phyloP scores from a whole-genome alignment of 208 protist genomes.

The Trypanosoma avium region DNA sequence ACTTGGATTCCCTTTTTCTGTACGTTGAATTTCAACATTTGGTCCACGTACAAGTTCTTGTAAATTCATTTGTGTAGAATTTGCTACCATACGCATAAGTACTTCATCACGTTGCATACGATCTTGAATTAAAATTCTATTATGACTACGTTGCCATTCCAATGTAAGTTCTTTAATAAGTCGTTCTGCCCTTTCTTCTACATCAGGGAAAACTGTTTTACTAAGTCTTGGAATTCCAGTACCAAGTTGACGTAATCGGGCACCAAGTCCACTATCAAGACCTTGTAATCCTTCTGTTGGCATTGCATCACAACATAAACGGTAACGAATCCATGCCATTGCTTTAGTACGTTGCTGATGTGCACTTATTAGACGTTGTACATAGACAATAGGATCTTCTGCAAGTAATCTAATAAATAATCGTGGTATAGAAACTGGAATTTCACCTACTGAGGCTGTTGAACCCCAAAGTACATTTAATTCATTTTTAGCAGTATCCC shows the following conservation, averaged over 20 bases:
- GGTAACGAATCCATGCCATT: slow-evolving; percentile 89
- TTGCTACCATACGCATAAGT: slow-evolving; percentile 77
- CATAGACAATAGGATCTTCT: slow-evolving; percentile 90
- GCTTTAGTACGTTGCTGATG: slow-evolving; percentile 84
- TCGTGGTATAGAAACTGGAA: slow-evolving; percentile 55
- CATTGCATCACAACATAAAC: slow-evolving; percentile 93
- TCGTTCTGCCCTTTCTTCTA: slow-evolving; percentile 62
- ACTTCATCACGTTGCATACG: slow-evolving; percentile 75
- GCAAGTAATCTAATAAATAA: slow-evolving; percentile 87
- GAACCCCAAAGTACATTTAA: slow-evolving; percentile 73
- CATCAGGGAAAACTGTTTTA: slow-evolving; percentile 66
- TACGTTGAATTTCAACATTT: slow-evolving; percentile 74
- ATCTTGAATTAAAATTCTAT: slow-evolving; percentile 90
- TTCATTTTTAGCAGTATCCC: slow-evolving; percentile 70
- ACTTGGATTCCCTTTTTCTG: slow-evolving; percentile 48
- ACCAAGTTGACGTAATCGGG: slow-evolving; percentile 70
- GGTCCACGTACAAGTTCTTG: slow-evolving; percentile 80
- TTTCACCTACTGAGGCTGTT: slow-evolving; percentile 8
- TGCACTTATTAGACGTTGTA: slow-evolving; percentile 80
- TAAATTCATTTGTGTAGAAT: slow-evolving; percentile 81
- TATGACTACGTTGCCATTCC: slow-evolving; percentile 90
- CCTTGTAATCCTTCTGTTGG: slow-evolving; percentile 70
- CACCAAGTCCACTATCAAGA: slow-evolving; percentile 57
- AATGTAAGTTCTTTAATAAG: slow-evolving; percentile 85
- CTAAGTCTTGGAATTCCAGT: slow-evolving; percentile 87